phyloP scores from a whole-genome alignment of 208 protist species.

The Trypanosoma melophagium region DNA sequence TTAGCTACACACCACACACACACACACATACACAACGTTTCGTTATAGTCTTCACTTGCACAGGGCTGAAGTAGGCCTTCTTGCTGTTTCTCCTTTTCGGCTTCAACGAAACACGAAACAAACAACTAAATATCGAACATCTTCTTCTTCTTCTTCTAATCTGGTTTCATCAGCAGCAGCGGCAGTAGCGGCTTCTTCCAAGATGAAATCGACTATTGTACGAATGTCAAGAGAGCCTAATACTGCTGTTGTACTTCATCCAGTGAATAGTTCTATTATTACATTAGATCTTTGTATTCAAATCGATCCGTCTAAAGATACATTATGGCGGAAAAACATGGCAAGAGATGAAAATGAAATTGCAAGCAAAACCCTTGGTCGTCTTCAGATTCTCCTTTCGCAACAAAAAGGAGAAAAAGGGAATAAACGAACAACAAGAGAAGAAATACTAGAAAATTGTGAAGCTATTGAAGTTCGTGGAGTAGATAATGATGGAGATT shows the following conservation, averaged over 20 bases:
- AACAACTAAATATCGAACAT: neutral
- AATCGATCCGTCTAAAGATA: constrained; percentile 16
- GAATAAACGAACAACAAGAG: constrained; percentile 32
- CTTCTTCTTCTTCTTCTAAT: too few species aligned
- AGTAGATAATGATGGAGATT: constrained; percentile 17
- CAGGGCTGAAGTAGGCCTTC: neutral
- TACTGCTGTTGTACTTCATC: constrained; percentile 32
- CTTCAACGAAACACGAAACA: neutral
- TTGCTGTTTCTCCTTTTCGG: neutral
- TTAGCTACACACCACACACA: too few species aligned
- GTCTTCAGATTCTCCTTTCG: constrained; percentile 74
- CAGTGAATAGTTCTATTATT: constrained; percentile 26
- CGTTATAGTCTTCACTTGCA: constrained; percentile 1
- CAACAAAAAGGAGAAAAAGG: constrained; percentile 25
- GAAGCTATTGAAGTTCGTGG: constrained; percentile 53
- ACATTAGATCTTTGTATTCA: constrained; percentile 37
- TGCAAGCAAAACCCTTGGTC: constrained; percentile 68
- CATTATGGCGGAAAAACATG: constrained; percentile 68
- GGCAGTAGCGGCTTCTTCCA: neutral
- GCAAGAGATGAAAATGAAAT: constrained; percentile 55
- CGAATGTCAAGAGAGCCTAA: constrained; percentile 27
- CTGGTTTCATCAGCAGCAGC: too few species aligned
- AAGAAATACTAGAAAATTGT: constrained; percentile 54
- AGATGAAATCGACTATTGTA: neutral
- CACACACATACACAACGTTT: neutral